These are phyloP conservation scores for Cytospora piceicola DNA, from an alignment of 2,329 filamentous ascomycete genomes.

Conservation along the genomic window DNA sequence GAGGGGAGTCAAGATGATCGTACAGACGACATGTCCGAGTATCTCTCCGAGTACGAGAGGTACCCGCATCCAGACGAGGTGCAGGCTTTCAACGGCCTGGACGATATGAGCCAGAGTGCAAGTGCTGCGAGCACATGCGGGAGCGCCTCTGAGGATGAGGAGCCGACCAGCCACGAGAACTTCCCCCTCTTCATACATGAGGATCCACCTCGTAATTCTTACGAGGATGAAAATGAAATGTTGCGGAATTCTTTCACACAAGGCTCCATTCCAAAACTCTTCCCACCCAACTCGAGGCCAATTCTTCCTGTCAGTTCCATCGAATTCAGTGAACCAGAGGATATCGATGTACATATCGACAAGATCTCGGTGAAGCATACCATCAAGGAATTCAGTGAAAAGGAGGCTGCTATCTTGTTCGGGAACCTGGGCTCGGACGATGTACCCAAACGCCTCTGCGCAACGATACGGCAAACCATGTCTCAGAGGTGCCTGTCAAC, in stretches of 20 bases:
- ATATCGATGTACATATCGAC: constrained; percentile 38
- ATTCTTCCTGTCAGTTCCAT: constrained; percentile 42
- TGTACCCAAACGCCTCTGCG: constrained; percentile 44
- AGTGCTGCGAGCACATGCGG: constrained; percentile 35
- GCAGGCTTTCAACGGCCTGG: constrained; percentile 55
- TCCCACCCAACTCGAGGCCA: constrained; percentile 25
- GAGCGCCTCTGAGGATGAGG: constrained; percentile 38
- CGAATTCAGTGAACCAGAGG: constrained; percentile 49
- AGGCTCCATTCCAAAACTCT: constrained; percentile 34
- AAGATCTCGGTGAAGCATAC: constrained; percentile 52
- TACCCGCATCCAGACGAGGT: constrained; percentile 53
- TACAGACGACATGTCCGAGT: constrained; percentile 31
- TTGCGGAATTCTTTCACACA: constrained; percentile 48
- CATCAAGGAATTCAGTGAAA: constrained; percentile 47
- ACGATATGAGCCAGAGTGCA: constrained; percentile 38
- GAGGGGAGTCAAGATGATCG: constrained; percentile 56
- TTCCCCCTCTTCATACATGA: not conserved
- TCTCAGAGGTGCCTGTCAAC: constrained; percentile 49
- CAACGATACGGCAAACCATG: constrained; percentile 54
- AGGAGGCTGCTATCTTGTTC: constrained; percentile 44
- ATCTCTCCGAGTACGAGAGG: constrained; percentile 27
- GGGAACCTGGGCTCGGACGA: constrained; percentile 39
- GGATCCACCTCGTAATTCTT: not conserved
- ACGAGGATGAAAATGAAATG: constrained; percentile 49
- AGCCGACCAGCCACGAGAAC: not conserved